A percentile compares a stretch with the other conserved stretches of the same genome.
Evolutionary conservation across 768 basidiomycete species (phyloP).

Genomic region (Leccinum olivaceopallidum): DNA sequence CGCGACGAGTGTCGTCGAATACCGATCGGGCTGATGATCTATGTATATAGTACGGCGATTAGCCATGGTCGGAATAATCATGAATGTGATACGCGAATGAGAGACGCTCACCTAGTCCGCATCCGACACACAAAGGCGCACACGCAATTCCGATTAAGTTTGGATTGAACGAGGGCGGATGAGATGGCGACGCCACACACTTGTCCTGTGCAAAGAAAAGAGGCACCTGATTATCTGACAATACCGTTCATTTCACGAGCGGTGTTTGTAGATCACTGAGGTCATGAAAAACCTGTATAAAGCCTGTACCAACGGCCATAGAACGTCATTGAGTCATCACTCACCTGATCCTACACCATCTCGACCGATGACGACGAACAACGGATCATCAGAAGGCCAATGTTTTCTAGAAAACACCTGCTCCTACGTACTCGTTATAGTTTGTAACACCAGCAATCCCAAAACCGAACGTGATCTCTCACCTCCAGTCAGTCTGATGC

Average conservation of each 20-base stretch:
- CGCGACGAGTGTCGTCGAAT: slow-evolving; percentile 46
- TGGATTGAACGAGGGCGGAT: slow-evolving; percentile 57
- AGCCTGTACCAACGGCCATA: slow-evolving; percentile 61
- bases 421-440: slow-evolving; percentile 48
- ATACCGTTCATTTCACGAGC: neutral
- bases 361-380: slow-evolving; percentile 42
- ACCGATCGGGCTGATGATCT: slow-evolving; percentile 52
- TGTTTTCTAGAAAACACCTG: neutral
- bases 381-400: slow-evolving; percentile 6
- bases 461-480: slow-evolving; percentile 61
- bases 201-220: slow-evolving; percentile 40
- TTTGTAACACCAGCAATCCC: slow-evolving; percentile 65
- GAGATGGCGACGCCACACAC: slow-evolving; percentile 61
- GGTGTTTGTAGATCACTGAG: slow-evolving; percentile 39
- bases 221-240: neutral
- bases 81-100: neutral
- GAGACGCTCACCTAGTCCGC: slow-evolving; percentile 41
- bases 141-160: slow-evolving; percentile 44
- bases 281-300: slow-evolving; percentile 59
- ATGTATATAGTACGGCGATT: slow-evolving; percentile 9
- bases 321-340: slow-evolving; percentile 31
- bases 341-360: slow-evolving; percentile 51
- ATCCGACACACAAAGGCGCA: slow-evolving; percentile 43
- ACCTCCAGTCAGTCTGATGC: slow-evolving; percentile 9
- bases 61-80: neutral